Conservation (phyloP, 202 grass and related monocot species). For the Digitaria exilis region DNA sequence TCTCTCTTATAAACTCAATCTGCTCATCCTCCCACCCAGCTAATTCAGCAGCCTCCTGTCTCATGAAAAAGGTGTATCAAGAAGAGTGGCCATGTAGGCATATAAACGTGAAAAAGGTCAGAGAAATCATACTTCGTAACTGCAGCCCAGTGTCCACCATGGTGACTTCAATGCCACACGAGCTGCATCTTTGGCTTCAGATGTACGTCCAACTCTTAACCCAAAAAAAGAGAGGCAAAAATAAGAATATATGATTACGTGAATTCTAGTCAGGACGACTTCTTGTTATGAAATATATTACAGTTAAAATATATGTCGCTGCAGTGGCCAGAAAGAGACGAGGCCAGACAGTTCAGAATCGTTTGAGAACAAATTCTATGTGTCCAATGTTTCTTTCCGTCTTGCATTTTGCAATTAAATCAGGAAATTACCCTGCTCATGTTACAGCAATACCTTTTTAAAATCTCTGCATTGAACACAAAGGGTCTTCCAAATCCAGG, state of each 20-base stretch:
- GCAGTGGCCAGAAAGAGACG: background rate
- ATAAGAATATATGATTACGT: background rate
- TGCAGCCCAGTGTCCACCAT: conserved; percentile 94
- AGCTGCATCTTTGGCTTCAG: conserved; percentile 91
- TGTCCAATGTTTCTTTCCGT: background rate
- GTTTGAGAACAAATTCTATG: background rate
- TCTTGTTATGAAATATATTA: background rate
- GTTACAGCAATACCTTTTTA: conserved; percentile 64
- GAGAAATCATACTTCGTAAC: conserved; percentile 76
- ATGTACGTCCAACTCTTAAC: conserved; percentile 71
- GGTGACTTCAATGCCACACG: conserved; percentile 87
- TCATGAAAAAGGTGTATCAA: background rate
- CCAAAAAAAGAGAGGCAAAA: background rate
- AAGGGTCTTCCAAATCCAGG: conserved; percentile 96
- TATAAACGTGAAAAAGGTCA: background rate
- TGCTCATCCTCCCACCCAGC: conserved; percentile 98
- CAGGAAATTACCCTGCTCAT: conserved; percentile 18
- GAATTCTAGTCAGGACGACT: background rate
- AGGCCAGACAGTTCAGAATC: background rate
- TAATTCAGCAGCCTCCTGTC: conserved; percentile 89
- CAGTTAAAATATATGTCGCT: background rate
- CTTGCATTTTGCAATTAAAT: background rate
- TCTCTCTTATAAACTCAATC: conserved; percentile 90
- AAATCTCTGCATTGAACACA: conserved; percentile 77
- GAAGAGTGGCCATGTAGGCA: background rate